Evolutionary conservation across 2,329 filamentous ascomycete genomes (phyloP).

Genomic region (Hymenoscyphus scutula): DNA sequence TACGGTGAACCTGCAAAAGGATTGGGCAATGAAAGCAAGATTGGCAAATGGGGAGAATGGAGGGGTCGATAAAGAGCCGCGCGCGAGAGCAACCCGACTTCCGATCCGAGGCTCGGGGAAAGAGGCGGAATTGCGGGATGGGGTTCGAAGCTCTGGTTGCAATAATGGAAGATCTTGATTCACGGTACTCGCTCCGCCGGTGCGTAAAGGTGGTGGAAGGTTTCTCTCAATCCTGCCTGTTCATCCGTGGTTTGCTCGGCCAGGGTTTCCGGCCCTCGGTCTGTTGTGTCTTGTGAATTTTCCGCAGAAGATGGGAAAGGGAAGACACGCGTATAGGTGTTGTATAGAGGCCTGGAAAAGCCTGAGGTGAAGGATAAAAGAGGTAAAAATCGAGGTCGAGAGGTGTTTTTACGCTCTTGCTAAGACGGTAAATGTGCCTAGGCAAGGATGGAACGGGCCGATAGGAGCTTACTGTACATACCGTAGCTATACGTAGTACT

Average conservation of each 20-base stretch:
- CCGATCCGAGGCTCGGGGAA: neutral
- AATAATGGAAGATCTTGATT: conserved; percentile 3
- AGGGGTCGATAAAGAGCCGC: neutral
- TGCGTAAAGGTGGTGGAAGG: neutral
- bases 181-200: neutral
- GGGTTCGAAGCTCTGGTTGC: neutral
- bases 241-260: neutral
- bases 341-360: neutral
- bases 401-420: neutral
- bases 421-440: neutral
- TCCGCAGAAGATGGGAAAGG: neutral
- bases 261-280: neutral
- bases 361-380: neutral
- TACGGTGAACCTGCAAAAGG: neutral
- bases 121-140: neutral
- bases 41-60: neutral
- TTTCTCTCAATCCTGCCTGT: neutral
- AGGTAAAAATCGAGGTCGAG: conserved; percentile 2
- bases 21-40: neutral
- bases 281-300: neutral
- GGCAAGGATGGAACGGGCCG: neutral
- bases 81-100: neutral
- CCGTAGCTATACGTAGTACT: neutral
- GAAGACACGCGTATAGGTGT: neutral
- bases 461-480: neutral